Evolutionary conservation across 2,329 filamentous ascomycete species (phyloP).

Genomic region (Chrysoporthe puriensis): DNA sequence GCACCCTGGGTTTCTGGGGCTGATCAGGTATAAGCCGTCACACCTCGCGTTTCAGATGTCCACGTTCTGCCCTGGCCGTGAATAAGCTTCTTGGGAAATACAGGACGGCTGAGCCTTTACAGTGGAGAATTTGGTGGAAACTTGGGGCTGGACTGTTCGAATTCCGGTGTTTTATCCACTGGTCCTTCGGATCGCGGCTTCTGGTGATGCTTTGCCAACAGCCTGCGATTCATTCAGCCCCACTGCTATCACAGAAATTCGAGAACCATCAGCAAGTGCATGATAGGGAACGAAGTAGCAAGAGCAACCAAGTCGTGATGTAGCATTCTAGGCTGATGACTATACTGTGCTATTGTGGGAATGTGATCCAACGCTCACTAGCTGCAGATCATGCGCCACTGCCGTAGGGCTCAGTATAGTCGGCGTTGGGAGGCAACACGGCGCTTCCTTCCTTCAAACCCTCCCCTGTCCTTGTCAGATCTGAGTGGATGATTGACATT

Average conservation of each 20-base stretch:
- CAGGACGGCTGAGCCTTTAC: not conserved
- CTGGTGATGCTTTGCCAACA: not conserved
- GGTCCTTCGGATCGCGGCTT: not conserved
- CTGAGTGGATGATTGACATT: constrained; percentile 22
- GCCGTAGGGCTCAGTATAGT: not conserved
- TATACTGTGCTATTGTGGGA: not conserved
- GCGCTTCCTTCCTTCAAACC: not conserved
- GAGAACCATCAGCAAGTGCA: not conserved
- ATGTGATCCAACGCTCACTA: not conserved
- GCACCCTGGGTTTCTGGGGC: constrained; percentile 6
- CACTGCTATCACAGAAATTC: not conserved
- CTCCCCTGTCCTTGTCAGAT: constrained; percentile 12
- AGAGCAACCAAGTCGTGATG: not conserved
- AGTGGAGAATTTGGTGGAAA: constrained; percentile 4
- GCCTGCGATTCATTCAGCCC: not conserved
- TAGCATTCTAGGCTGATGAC: not conserved
- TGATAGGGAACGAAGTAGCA: not conserved
- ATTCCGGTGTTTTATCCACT: not conserved
- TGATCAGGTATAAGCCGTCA: constrained; percentile 28
- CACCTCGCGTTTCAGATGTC: constrained; percentile 23
- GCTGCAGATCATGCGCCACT: constrained; percentile 10
- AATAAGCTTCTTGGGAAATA: not conserved
- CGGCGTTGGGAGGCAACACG: not conserved
- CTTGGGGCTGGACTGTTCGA: not conserved
- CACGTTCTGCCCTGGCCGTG: not conserved